phyloP scores from a whole-genome alignment of 2,329 filamentous ascomycete genomes.

The Ophiognomonia clavigignenti-juglandacearum region DNA sequence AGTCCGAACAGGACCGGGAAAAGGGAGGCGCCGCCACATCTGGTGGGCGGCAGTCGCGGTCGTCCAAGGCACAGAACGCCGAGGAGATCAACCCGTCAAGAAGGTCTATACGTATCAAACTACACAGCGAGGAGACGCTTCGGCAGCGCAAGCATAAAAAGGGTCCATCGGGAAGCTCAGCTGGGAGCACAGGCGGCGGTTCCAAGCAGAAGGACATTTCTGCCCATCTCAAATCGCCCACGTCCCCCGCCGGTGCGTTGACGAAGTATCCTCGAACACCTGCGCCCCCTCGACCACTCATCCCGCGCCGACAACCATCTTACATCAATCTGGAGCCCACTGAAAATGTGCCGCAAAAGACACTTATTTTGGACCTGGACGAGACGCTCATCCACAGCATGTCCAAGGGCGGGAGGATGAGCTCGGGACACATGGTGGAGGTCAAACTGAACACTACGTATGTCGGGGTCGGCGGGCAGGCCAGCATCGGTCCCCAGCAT shows the following conservation, averaged over 20 bases:
- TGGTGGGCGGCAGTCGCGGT: slow-evolving; percentile 51
- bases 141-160: slow-evolving; percentile 69
- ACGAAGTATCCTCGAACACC: slow-evolving; percentile 90
- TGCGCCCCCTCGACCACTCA: slow-evolving; percentile 80
- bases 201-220: slow-evolving; percentile 50
- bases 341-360: slow-evolving; percentile 69
- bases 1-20: slow-evolving; percentile 47
- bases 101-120: slow-evolving; percentile 84
- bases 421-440: slow-evolving; percentile 97
- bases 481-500: slow-evolving; percentile 75
- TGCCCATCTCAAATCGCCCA: slow-evolving; percentile 88
- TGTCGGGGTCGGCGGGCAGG: slow-evolving; percentile 61
- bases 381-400: slow-evolving; percentile 98
- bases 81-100: slow-evolving; percentile 66
- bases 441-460: slow-evolving; percentile 76
- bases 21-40: slow-evolving; percentile 24
- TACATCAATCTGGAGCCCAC: slow-evolving; percentile 61
- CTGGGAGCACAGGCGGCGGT: slow-evolving; percentile 32
- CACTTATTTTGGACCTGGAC: slow-evolving; percentile 89
- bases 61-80: slow-evolving; percentile 53
- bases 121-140: slow-evolving; percentile 74
- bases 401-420: slow-evolving; percentile 93
- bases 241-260: slow-evolving; percentile 70
- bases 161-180: slow-evolving; percentile 44
- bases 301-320: slow-evolving; percentile 84